Conservation (phyloP, 2,329 filamentous ascomycete species). For the Pyrenophora teres region DNA sequence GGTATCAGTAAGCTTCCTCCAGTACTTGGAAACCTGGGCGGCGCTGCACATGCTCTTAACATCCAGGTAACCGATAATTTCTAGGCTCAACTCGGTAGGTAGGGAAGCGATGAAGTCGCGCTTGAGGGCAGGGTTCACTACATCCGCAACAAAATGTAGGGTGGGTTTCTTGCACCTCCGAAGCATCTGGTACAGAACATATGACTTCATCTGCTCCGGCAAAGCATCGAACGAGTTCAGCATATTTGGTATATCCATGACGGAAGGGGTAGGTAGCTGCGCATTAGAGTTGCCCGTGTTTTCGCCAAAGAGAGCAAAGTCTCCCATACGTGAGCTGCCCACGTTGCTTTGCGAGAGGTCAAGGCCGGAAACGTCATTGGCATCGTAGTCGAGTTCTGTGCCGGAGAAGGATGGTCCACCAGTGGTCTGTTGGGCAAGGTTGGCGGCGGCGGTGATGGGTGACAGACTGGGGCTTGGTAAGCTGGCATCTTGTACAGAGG, state of each 20-base stretch:
- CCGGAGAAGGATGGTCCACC: slow-evolving; percentile 31
- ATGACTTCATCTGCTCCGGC: slow-evolving; percentile 88
- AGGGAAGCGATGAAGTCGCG: slow-evolving; percentile 88
- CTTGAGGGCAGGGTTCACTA: slow-evolving; percentile 91
- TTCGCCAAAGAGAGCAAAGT: slow-evolving; percentile 26
- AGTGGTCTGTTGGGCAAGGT: slow-evolving; percentile 49
- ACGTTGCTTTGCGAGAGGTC: slow-evolving; percentile 36
- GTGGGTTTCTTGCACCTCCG: slow-evolving; percentile 86
- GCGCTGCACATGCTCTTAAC: slow-evolving; percentile 84
- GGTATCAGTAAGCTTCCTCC: slow-evolving; percentile 86
- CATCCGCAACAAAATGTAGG: slow-evolving; percentile 83
- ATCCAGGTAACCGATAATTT: slow-evolving; percentile 86
- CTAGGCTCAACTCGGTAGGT: slow-evolving; percentile 83
- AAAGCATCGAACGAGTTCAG: slow-evolving; percentile 89
- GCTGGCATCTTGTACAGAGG: slow-evolving; percentile 83
- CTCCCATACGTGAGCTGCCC: slow-evolving; percentile 15
- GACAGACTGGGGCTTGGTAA: slow-evolving; percentile 93
- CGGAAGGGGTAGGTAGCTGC: slow-evolving; percentile 44
- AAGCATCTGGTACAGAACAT: slow-evolving; percentile 95
- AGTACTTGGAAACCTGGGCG: slow-evolving; percentile 91
- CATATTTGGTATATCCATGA: slow-evolving; percentile 84
- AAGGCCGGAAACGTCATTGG: slow-evolving; percentile 45
- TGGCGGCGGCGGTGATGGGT: slow-evolving; percentile 80
- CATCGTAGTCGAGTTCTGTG: slow-evolving; percentile 39
- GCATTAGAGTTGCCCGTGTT: slow-evolving; percentile 35